Evolutionary conservation across 2,329 filamentous ascomycete genomes (phyloP).

Genomic region (Aschersonia sp.): DNA sequence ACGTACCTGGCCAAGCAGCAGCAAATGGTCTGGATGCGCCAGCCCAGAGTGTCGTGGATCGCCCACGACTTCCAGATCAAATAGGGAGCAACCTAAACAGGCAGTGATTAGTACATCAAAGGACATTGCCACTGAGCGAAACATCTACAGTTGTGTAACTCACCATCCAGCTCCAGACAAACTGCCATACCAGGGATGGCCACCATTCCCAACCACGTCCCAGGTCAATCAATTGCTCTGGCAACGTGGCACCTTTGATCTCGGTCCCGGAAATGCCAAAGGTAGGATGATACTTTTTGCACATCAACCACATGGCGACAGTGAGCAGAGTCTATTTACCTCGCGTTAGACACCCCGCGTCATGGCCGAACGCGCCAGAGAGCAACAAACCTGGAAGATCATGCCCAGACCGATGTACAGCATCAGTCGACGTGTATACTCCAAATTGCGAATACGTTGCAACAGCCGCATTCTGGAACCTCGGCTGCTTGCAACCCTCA

Average conservation of each 20-base stretch:
- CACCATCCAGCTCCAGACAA: conserved; percentile 45
- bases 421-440: conserved; percentile 30
- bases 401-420: conserved; percentile 38
- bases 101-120: background rate
- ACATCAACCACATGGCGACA: background rate
- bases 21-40: conserved; percentile 45
- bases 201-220: conserved; percentile 51
- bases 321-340: background rate
- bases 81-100: conserved; percentile 1
- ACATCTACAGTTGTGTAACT: conserved; percentile 30
- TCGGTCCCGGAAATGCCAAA: conserved; percentile 48
- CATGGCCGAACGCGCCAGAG: background rate
- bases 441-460: conserved; percentile 17
- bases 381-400: conserved; percentile 32
- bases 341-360: background rate
- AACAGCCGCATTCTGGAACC: conserved; percentile 8
- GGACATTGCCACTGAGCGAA: conserved; percentile 4
- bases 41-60: conserved; percentile 51
- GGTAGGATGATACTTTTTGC: conserved; percentile 13
- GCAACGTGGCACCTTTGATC: conserved; percentile 32
- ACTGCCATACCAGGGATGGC: conserved; percentile 46
- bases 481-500: conserved; percentile 7
- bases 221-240: conserved; percentile 29
- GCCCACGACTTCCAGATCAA: conserved; percentile 40
- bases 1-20: conserved; percentile 27